Evolutionary conservation across 2,329 filamentous ascomycete genomes (phyloP), one percentile per base, ranked within the genome.

Genomic region (Pseudopithomyces maydicus): DNA sequence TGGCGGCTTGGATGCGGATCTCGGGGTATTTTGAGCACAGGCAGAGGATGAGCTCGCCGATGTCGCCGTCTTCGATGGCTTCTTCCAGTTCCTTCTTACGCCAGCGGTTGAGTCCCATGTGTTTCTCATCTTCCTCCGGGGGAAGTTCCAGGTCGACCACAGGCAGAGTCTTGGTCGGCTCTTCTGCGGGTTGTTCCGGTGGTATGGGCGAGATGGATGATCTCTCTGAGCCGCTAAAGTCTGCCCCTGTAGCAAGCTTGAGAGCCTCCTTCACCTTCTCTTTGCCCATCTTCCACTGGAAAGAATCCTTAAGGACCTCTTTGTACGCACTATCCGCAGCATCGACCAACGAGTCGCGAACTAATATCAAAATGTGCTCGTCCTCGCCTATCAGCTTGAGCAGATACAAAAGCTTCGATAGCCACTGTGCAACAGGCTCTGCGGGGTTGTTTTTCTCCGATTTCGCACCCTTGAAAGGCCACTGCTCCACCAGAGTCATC

Each of bases 1-100:
- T 85, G 17, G 90, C 79, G 5, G 92, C 90, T 77, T 97, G 92
- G 58, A 88, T 87, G 48, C 93, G 86, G 62, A 97, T 89, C 72
- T 90, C 89, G 35, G 82, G 80, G 67, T 95, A 87, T 45, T 87
- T 78, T 0, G 92, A 96, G 52, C 86, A 89, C 11, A 97, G 82
- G 65, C 94, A 89, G 33, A 89, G 81, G 45, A 96, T 82, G 29
- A 98, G 79, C 2, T 86, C 83, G 14, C 84, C 81, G 20, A 91
- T 82, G 66, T 90, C 84, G 6, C 89, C 90, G 61, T 95, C 90
- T 66, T 95, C 91, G 8, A 96, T 80, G 1, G 92, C 85, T 67
- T 93, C 88, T 42, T 93, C 90, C 0, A 91, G 80, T 32, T 91
- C 88, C 70, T 96, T 94, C 60, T 86, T 84, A 41, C 85, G 82